A percentile compares a stretch with the other conserved stretches of the same genome.
Conservation (phyloP, 257 asterid species). For the Mentha longifolia region DNA sequence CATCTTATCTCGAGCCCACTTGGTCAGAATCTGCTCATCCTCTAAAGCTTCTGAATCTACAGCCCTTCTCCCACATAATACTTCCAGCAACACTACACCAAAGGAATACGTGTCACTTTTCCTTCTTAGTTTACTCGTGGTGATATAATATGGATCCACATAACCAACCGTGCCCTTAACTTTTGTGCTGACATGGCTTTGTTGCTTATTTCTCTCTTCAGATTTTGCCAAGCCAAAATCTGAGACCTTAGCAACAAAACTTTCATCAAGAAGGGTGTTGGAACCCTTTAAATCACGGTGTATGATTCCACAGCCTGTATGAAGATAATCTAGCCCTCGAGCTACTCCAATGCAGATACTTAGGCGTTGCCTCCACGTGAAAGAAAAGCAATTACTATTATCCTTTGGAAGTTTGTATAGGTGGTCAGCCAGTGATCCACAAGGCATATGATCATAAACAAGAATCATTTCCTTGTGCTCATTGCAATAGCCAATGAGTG, state of each 20-base stretch:
- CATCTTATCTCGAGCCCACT: constrained; percentile 54
- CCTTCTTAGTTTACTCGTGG: constrained; percentile 19
- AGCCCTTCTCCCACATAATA: constrained; percentile 58
- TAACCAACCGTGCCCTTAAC: constrained; percentile 23
- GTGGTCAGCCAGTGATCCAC: constrained; percentile 62
- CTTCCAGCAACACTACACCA: constrained; percentile 56
- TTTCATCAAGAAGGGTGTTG: constrained; percentile 54
- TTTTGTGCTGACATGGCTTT: constrained; percentile 14
- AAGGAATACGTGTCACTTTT: constrained; percentile 26
- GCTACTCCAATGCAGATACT: constrained; percentile 60
- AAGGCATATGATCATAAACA: constrained; percentile 57
- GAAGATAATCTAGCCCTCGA: constrained; percentile 60
- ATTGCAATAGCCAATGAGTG: constrained; percentile 62
- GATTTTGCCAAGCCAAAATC: constrained; percentile 22
- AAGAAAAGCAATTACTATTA: constrained; percentile 27
- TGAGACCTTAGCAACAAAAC: constrained; percentile 15
- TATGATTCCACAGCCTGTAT: constrained; percentile 49
- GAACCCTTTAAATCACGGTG: constrained; percentile 60
- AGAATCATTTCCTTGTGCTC: constrained; percentile 54
- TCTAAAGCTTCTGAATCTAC: constrained; percentile 38
- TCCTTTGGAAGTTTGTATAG: constrained; percentile 44
- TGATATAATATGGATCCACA: background rate
- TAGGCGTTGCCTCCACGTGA: constrained; percentile 53
- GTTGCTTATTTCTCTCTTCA: constrained; percentile 1
- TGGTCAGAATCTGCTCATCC: constrained; percentile 46